phyloP scores from a whole-genome alignment of 805 yeast genomes.

The Yarrowia phangngaensis region DNA sequence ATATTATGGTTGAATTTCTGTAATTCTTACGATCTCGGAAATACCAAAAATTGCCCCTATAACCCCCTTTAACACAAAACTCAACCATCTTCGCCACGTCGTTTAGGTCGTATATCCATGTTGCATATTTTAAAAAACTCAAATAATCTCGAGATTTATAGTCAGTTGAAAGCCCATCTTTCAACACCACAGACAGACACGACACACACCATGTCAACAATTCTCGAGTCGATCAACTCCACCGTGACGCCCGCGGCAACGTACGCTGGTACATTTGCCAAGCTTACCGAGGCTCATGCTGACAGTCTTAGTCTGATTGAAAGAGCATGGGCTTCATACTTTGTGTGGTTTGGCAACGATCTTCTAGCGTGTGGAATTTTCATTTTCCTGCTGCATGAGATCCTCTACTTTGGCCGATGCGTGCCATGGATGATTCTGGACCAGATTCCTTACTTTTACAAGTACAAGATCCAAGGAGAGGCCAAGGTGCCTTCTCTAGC shows the following conservation, averaged over 20 bases:
- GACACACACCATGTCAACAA: constrained; percentile 2
- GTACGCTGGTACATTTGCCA: constrained; percentile 16
- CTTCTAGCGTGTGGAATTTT: constrained; percentile 86
- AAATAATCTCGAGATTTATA: constrained; percentile 3
- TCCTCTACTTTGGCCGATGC: constrained; percentile 86
- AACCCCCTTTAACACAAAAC: no score
- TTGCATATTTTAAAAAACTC: no score
- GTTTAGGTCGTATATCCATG: no score
- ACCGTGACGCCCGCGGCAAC: constrained; percentile 24
- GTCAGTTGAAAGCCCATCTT: not conserved
- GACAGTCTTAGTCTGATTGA: constrained; percentile 45
- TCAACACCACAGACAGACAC: not conserved
- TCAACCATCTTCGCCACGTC: no score
- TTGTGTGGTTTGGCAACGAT: constrained; percentile 80
- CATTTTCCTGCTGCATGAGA: constrained; percentile 77
- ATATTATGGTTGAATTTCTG: no score
- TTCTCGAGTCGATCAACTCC: constrained; percentile 22
- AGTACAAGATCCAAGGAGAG: constrained; percentile 79
- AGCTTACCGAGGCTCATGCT: constrained; percentile 15
- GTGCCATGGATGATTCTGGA: constrained; percentile 91
- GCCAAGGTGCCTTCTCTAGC: constrained; percentile 70
- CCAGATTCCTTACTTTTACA: constrained; percentile 75
- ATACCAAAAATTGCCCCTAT: no score
- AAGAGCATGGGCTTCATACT: constrained; percentile 84
- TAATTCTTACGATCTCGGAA: no score